These are phyloP conservation scores for Chondrus crispus DNA, from an alignment of 23 red algal species.

Conservation along the genomic window DNA sequence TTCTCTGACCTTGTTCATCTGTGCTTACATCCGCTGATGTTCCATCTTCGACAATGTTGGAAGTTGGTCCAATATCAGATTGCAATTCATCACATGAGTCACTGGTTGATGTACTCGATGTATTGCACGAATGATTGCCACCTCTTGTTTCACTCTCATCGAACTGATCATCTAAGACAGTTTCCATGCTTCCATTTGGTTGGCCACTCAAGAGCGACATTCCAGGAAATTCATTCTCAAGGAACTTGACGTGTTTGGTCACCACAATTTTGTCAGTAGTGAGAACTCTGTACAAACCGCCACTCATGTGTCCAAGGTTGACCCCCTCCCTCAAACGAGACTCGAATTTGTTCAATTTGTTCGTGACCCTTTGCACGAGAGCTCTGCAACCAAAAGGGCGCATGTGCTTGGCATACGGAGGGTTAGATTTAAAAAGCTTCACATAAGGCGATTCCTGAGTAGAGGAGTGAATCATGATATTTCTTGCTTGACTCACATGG, in stretches of 20 bases:
- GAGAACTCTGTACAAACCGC: background rate
- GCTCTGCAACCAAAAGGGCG: background rate
- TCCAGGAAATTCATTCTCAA: constrained; percentile 2
- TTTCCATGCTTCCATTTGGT: no score
- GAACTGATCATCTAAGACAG: no score
- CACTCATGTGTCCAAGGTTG: constrained; percentile 1
- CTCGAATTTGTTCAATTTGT: background rate
- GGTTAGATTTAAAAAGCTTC: background rate
- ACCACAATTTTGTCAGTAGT: background rate
- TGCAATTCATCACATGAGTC: no score
- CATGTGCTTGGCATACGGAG: no score
- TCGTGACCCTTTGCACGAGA: background rate
- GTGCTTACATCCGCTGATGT: no score
- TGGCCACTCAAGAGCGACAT: no score
- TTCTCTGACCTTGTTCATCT: no score
- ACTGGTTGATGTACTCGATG: no score
- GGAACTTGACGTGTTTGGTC: background rate
- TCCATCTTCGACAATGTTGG: no score
- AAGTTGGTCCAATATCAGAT: no score
- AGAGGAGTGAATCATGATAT: background rate
- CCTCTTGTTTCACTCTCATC: no score
- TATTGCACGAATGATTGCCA: no score
- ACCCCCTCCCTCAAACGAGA: background rate
- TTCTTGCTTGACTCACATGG: constrained; percentile 13
- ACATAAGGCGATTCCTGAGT: background rate